These are phyloP conservation scores for Botryotinia narcissicola DNA, from an alignment of 2,329 filamentous ascomycete genomes.

Conservation along the genomic window DNA sequence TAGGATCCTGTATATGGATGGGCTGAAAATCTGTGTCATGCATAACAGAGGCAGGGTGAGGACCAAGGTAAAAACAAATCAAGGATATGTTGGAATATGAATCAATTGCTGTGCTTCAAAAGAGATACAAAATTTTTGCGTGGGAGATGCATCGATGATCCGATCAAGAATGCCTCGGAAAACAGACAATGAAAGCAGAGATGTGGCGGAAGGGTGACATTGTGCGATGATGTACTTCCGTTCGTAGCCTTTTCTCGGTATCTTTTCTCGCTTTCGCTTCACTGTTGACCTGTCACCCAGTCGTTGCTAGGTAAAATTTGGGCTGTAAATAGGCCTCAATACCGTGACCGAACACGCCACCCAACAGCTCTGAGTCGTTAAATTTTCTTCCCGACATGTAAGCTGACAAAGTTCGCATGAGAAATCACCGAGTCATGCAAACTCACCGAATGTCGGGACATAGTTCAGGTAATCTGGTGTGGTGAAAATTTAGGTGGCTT, in stretches of 20 bases:
- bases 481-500: background rate
- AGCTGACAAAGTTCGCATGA: background rate
- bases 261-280: background rate
- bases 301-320: constrained; percentile 1
- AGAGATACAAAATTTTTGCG: background rate
- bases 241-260: constrained; percentile 4
- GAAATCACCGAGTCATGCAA: background rate
- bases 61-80: background rate
- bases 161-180: background rate
- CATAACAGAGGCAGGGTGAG: constrained; percentile 15
- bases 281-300: background rate
- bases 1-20: background rate
- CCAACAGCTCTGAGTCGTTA: constrained; percentile 3
- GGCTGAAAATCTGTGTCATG: constrained; percentile 14
- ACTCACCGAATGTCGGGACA: background rate
- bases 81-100: constrained; percentile 10
- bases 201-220: background rate
- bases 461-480: background rate
- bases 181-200: background rate
- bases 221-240: background rate
- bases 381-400: background rate
- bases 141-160: constrained; percentile 10
- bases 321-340: background rate
- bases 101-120: constrained; percentile 1
- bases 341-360: constrained; percentile 4